phyloP scores from a whole-genome alignment of 192 early-diverging fungal genomes.

The Coemansia sp. region DNA sequence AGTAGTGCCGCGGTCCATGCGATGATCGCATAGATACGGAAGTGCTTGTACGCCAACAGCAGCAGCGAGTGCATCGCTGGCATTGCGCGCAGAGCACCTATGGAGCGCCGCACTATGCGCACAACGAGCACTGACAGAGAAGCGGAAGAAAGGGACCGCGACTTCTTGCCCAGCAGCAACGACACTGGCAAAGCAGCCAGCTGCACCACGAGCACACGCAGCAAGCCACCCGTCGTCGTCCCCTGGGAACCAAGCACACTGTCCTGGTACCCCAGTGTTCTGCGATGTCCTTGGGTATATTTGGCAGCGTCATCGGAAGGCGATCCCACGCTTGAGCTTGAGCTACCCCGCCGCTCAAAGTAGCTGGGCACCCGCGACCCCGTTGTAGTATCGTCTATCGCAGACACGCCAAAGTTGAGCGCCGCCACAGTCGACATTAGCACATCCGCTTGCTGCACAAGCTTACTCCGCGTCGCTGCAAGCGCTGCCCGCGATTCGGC shows the following conservation, averaged over 20 bases:
- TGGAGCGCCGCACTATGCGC: slow-evolving; percentile 6
- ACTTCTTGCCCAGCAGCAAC: slow-evolving; percentile 32
- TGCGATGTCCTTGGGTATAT: background rate
- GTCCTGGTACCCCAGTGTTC: background rate
- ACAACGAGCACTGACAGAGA: slow-evolving; percentile 8
- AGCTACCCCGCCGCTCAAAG: slow-evolving; percentile 6
- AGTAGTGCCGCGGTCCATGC: slow-evolving; percentile 45
- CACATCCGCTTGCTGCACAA: slow-evolving; percentile 49
- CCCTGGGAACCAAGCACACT: background rate
- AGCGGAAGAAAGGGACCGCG: background rate
- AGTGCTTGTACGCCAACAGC: slow-evolving; percentile 41
- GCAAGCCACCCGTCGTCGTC: background rate
- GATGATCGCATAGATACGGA: slow-evolving; percentile 38
- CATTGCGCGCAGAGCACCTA: slow-evolving; percentile 17
- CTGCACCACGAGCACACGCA: slow-evolving; percentile 13
- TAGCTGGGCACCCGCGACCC: slow-evolving; percentile 1
- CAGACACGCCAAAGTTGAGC: slow-evolving; percentile 41
- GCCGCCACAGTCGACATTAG: slow-evolving; percentile 51
- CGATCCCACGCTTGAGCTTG: background rate
- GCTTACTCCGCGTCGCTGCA: slow-evolving; percentile 34
- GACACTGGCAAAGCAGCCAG: slow-evolving; percentile 35
- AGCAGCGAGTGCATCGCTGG: slow-evolving; percentile 30
- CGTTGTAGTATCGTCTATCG: slow-evolving; percentile 4
- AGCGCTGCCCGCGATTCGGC: slow-evolving; percentile 37
- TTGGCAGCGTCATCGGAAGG: background rate